These are phyloP conservation scores for Chalara sp. DNA, from an alignment of 2,329 filamentous ascomycete genomes.

Conservation along the genomic window DNA sequence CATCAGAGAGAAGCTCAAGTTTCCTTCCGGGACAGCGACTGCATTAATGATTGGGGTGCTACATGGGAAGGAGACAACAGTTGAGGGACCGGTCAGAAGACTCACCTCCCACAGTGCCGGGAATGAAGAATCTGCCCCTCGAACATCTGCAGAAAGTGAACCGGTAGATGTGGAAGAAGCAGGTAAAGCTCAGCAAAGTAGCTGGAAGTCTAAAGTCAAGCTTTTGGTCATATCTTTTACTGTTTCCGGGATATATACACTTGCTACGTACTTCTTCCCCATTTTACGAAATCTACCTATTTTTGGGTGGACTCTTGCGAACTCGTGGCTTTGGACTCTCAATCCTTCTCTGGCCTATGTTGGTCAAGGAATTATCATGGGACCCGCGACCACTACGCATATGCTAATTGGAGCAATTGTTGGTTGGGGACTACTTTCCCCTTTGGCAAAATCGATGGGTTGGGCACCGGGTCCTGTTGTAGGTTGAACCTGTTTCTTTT, in stretches of 20 bases:
- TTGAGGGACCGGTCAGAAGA: slow-evolving; percentile 1
- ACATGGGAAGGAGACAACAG: slow-evolving; percentile 53
- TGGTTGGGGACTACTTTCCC: slow-evolving; percentile 88
- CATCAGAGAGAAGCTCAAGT: slow-evolving; percentile 84
- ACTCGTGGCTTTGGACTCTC: slow-evolving; percentile 87
- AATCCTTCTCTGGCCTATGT: slow-evolving; percentile 97
- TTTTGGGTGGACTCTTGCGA: slow-evolving; percentile 67
- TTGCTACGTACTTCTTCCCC: slow-evolving; percentile 86
- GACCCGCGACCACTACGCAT: slow-evolving; percentile 85
- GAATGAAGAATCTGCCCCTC: background rate
- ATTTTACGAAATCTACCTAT: slow-evolving; percentile 79
- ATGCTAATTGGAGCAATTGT: slow-evolving; percentile 88
- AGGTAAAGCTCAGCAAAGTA: slow-evolving; percentile 17
- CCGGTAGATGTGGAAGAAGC: slow-evolving; percentile 19
- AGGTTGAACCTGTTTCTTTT: too few species aligned
- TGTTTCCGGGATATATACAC: slow-evolving; percentile 60
- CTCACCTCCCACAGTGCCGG: background rate
- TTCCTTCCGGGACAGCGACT: slow-evolving; percentile 92
- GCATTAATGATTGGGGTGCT: slow-evolving; percentile 88
- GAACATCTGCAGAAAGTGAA: slow-evolving; percentile 5
- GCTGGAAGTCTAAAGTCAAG: slow-evolving; percentile 27
- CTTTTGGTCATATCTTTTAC: slow-evolving; percentile 48
- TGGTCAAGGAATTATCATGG: slow-evolving; percentile 98
- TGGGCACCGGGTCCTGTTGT: slow-evolving; percentile 84
- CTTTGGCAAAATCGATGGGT: slow-evolving; percentile 73